Evolutionary conservation across 306 rosid genomes (phyloP), one percentile per base, ranked within the genome.

Genomic region (Astragalus glycyphyllos): DNA sequence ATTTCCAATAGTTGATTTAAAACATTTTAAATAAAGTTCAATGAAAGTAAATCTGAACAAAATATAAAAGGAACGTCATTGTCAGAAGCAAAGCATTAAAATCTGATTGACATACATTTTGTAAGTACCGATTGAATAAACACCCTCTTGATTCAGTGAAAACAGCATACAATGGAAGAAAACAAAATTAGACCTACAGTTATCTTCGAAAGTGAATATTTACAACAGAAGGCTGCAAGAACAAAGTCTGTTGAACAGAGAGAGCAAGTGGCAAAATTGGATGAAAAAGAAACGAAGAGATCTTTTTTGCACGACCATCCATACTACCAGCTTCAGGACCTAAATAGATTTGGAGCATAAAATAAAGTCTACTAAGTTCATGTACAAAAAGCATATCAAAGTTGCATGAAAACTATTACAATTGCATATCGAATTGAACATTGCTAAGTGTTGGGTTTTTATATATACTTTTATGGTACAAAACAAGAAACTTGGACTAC

Each of bases 181-280:
- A 10, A 40, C 11, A 47, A 82, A 51, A 47, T 34, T 41, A 60
- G 77, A 60, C 29, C 69, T 55, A 61, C 11, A 45, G 29, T 86
- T 77, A 93, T 84, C 88, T 85, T 79, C 97, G 89, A 72, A 87
- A 89, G 82, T 94, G 98, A 78, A 90, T 86, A 76, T 94, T 94
- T 84, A 94, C 86, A 65, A 90, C 97, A 7, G 94, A 74, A 73
- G 97, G 86, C 72, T 89, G 92, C 83, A 87, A 73, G 85, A 60
- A 86, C 54, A 83, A 15, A 34, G 89, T 86, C 82, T 91, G 96
- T 66, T 94, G 97, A 75, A 94, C 80, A 68, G 98, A 90, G 35
- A 94, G 86, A 66, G 92, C 98, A 6, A 94, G 80, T 16, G 97
- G 98, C 79, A 86, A 85, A 89, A 74, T 82, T 73, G 97, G 98